A percentile compares a stretch with the other conserved stretches of the same genome.
phyloP scores from a whole-genome alignment of 2,329 filamentous ascomycete genomes.

The Xylaria sp. region DNA sequence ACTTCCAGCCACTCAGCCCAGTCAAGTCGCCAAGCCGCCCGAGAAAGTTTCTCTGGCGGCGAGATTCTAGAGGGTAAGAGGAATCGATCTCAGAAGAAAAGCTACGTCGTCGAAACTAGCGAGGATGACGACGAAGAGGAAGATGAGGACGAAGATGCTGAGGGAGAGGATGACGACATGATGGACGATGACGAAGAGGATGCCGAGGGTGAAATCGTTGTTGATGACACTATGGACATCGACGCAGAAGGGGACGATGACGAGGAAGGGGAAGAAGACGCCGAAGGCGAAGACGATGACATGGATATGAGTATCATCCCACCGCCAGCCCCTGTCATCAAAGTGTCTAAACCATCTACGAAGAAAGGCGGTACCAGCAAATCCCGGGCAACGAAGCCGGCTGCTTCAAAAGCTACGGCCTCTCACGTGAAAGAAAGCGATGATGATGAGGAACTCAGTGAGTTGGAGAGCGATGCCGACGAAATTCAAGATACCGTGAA shows the following conservation, averaged over 20 bases:
- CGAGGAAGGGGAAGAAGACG: conserved; percentile 57
- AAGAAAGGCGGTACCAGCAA: conserved; percentile 46
- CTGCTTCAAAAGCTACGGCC: conserved; percentile 45
- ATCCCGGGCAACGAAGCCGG: conserved; percentile 48
- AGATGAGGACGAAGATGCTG: conserved; percentile 53
- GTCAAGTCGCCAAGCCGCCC: conserved; percentile 45
- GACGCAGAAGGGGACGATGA: conserved; percentile 58
- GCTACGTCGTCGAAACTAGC: conserved; percentile 67
- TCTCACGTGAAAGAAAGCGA: conserved; percentile 55
- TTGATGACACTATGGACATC: conserved; percentile 52
- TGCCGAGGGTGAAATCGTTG: conserved; percentile 49
- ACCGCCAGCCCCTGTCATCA: conserved; percentile 57
- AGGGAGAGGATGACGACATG: conserved; percentile 52
- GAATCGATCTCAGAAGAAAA: conserved; percentile 66
- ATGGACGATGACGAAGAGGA: conserved; percentile 53
- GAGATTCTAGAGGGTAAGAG: conserved; percentile 63
- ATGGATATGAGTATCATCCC: conserved; percentile 53
- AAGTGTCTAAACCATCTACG: conserved; percentile 58
- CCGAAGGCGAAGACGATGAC: conserved; percentile 63
- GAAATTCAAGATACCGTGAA: conserved; percentile 59
- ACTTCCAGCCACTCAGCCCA: conserved; percentile 54
- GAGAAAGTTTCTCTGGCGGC: conserved; percentile 55
- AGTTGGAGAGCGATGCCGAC: conserved; percentile 63
- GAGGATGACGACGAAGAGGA: conserved; percentile 57
- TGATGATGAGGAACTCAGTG: conserved; percentile 65